phyloP scores from a whole-genome alignment of 441 rosid genomes.

The Breynia disticha region DNA sequence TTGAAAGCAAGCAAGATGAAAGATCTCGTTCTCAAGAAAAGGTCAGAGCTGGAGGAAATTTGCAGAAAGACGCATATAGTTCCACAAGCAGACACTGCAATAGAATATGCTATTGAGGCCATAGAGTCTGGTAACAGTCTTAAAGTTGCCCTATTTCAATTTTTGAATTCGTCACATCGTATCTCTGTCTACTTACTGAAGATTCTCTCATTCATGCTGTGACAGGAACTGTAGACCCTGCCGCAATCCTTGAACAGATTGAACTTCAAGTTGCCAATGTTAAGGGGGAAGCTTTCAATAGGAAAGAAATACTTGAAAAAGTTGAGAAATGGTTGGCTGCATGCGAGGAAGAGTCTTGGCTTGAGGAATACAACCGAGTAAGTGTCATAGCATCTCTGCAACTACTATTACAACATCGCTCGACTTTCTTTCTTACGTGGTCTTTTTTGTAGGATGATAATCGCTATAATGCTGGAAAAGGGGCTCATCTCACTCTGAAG shows the following conservation, averaged over 20 bases:
- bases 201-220: conserved; percentile 2
- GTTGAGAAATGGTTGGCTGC: conserved; percentile 92
- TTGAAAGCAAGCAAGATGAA: conserved; percentile 93
- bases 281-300: conserved; percentile 83
- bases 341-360: conserved; percentile 98
- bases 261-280: conserved; percentile 73
- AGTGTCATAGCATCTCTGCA: conserved; percentile 14
- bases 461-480: conserved; percentile 92
- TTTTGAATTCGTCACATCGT: not conserved
- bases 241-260: conserved; percentile 55
- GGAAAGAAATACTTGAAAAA: conserved; percentile 84
- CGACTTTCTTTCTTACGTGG: conserved; percentile 15
- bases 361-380: conserved; percentile 95
- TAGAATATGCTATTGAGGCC: conserved; percentile 60
- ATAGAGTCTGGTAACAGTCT: conserved; percentile 61
- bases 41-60: conserved; percentile 76
- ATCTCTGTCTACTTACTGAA: conserved; percentile 4
- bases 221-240: conserved; percentile 56
- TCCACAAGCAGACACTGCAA: conserved; percentile 52
- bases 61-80: conserved; percentile 86
- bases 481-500: conserved; percentile 91
- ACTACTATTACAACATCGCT: not conserved
- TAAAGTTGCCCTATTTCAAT: not conserved
- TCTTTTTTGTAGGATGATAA: conserved; percentile 74
- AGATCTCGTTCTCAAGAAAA: conserved; percentile 92